phyloP scores from a whole-genome alignment of 768 basidiomycete genomes.

The Lactarius tabidus region DNA sequence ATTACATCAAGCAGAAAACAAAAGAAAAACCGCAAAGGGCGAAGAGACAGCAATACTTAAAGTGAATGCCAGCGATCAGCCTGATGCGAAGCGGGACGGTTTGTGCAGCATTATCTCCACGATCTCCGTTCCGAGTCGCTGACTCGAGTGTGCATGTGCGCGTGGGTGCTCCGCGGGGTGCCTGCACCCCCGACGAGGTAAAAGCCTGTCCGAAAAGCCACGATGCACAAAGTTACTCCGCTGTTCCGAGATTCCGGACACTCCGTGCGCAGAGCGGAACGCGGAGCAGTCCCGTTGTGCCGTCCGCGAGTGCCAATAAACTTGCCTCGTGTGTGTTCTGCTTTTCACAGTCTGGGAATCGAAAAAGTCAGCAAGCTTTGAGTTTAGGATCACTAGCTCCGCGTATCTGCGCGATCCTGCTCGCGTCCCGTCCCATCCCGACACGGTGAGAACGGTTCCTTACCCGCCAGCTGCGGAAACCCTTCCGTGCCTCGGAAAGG shows the following conservation, averaged over 20 bases:
- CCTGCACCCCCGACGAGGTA: neutral
- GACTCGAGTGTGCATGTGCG: neutral
- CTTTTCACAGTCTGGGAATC: neutral
- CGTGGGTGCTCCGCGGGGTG: neutral
- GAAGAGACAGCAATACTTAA: neutral
- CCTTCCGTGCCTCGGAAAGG: neutral
- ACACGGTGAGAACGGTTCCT: neutral
- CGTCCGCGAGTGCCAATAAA: neutral
- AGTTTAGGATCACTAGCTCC: neutral
- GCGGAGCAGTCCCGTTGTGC: neutral
- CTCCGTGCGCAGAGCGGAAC: neutral
- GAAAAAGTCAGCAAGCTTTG: neutral
- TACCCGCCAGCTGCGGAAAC: neutral
- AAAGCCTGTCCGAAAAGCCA: neutral
- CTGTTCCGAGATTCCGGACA: neutral
- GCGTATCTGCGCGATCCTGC: neutral
- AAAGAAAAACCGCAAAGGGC: neutral
- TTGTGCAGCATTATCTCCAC: slow-evolving; percentile 4
- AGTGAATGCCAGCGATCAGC: neutral
- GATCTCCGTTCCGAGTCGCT: neutral
- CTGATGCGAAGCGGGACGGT: neutral
- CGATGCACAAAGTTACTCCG: neutral
- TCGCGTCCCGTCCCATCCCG: neutral
- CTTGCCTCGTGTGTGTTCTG: neutral
- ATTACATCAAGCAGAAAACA: neutral